phyloP scores from a whole-genome alignment of 2,329 filamentous ascomycete genomes.

The Myriosclerotinia curreyana region DNA sequence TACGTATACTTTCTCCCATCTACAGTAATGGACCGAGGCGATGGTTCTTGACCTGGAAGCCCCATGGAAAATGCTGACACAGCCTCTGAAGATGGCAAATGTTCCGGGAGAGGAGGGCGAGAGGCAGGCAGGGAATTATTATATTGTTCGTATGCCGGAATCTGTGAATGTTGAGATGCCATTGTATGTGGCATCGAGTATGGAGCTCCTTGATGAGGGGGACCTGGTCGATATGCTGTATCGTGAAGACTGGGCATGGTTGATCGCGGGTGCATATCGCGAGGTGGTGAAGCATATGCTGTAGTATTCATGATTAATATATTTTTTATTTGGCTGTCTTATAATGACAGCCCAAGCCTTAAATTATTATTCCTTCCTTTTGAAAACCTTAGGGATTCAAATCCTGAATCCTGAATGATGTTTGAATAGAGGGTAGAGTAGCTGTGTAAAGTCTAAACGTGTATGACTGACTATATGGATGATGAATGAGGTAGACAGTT shows the following conservation, averaged over 20 bases:
- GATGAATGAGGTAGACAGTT: not conserved
- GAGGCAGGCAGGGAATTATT: conserved; percentile 25
- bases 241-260: conserved; percentile 27
- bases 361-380: not conserved
- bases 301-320: conserved; percentile 28
- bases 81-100: conserved; percentile 24
- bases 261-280: conserved; percentile 26
- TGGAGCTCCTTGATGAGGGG: conserved; percentile 23
- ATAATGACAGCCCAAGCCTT: conserved; percentile 3
- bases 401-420: not conserved
- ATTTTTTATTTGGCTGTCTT: not conserved
- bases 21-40: conserved; percentile 25
- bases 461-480: conserved; percentile 2
- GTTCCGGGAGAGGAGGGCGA: conserved; percentile 29
- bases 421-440: not conserved
- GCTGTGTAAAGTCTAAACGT: not conserved
- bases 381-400: not conserved
- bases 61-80: conserved; percentile 28
- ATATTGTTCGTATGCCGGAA: conserved; percentile 25
- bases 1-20: conserved; percentile 37
- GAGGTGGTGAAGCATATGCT: conserved; percentile 32
- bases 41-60: conserved; percentile 26
- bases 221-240: conserved; percentile 24
- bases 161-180: conserved; percentile 28
- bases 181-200: conserved; percentile 30